Evolutionary conservation across 768 basidiomycete genomes (phyloP), one percentile per base, ranked within the genome.

Genomic region (Podaxis sp.): DNA sequence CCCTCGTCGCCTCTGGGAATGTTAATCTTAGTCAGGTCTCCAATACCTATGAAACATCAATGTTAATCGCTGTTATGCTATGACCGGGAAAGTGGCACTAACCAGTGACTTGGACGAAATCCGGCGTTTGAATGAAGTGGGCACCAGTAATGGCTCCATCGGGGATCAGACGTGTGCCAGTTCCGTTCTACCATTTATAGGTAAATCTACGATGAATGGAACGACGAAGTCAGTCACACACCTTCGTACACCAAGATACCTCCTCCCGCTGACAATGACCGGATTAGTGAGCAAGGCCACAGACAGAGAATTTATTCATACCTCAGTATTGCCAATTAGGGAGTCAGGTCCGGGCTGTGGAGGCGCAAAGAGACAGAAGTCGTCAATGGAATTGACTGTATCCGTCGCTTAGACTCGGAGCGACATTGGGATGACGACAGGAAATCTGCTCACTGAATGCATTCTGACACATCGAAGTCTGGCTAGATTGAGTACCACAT

Each of bases 61-160:
- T n/a, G 55, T 55, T 44, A 36, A 50, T 50, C 46, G 4, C 51
- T 27, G 13, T n/a, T 42, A 3, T 5, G 21, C 25, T 48, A 48
- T 7, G 21, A 18, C 25, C 18, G 42, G 21, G 35, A 18, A 37
- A 3, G 65, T 64, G 35, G 61, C 59, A 66, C 69, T 48, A 44
- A 76, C 88, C 91, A 40, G 84, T 86, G 57, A 91, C 73, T 67
- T 89, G 89, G 36, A 90, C 77, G 69, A 85, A 91, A 69, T 87
- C 86, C n/a, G 88, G 85, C 0, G 90, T 90, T 63, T 83, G 77
- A 4, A 90, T 78, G 69, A 90, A 83, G 68, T 87, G 88, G 16
- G 82, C 87, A 54, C 85, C 85, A 1, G 74, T 77, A 66, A 91
- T 83, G n/a, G 86, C 73, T 32, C 88, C 91, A 56, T 85, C 82